Conservation (phyloP, 257 asterid species). For the Thymus quinquecostatus region DNA sequence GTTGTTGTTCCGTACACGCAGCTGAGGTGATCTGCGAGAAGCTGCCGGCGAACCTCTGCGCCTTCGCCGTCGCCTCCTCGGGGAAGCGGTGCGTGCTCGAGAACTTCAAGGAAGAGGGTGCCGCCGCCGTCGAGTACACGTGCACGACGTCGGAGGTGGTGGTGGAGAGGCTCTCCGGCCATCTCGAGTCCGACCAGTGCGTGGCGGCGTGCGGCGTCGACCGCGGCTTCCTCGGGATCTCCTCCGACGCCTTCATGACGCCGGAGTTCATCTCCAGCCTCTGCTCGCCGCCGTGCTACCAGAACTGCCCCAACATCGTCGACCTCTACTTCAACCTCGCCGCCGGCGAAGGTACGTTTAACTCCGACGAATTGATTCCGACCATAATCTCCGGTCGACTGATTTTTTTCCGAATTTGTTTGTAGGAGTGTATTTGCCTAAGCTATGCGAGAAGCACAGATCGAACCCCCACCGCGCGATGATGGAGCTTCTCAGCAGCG, state of each 20-base stretch:
- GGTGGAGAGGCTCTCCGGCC: constrained; percentile 51
- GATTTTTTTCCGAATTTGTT: background rate
- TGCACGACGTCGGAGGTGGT: constrained; percentile 72
- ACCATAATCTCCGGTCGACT: background rate
- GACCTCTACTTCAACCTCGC: constrained; percentile 79
- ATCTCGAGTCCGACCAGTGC: constrained; percentile 66
- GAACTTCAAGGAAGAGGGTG: constrained; percentile 34
- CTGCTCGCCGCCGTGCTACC: constrained; percentile 68
- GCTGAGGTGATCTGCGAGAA: constrained; percentile 72
- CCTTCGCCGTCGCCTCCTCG: constrained; percentile 63
- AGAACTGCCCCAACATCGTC: constrained; percentile 67
- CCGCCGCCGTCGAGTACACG: constrained; percentile 39
- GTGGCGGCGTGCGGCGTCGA: constrained; percentile 67
- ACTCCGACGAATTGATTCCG: background rate
- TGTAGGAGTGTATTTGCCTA: constrained; percentile 67
- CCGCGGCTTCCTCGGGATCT: constrained; percentile 65
- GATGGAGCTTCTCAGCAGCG: constrained; percentile 58
- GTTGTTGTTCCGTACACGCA: background rate
- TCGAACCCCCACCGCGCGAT: constrained; percentile 58
- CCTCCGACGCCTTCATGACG: constrained; percentile 69
- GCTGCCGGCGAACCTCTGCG: constrained; percentile 52
- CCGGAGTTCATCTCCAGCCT: constrained; percentile 56
- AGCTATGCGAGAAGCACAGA: constrained; percentile 52
- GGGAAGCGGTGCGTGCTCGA: constrained; percentile 79
- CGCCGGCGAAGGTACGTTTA: constrained; percentile 67